Evolutionary conservation across 2,329 filamentous ascomycete species (phyloP), one percentile per base, ranked within the genome.

Genomic region (Alternaria sp.): DNA sequence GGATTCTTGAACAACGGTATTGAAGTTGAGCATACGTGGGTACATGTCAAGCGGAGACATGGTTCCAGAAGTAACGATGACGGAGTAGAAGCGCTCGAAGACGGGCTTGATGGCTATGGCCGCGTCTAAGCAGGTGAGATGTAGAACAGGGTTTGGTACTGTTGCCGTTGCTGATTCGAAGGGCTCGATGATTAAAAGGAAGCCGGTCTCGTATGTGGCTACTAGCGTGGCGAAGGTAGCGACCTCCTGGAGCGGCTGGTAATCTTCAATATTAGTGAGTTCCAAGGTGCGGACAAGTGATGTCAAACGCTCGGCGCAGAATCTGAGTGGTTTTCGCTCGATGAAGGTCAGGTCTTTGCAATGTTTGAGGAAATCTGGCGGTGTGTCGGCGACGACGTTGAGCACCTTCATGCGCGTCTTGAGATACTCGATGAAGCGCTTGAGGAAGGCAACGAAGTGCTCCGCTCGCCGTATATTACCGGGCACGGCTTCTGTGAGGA

Each of bases 1-100:
- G 0, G 96, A 99, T 79, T 99, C 94, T 77, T 98, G 94, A 4
- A 98, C 91, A 0, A 98, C 93, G 2, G 94, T 93, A 10, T 87
- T 86, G 81, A 99, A 99, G 57, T 93, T 91, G 25, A 99, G 89
- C 94, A 99, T 99, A 76, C 97, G 97, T 0, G 96, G 96, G 75
- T 99, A 99, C 91, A 99, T 99, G 78, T 99, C 96, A 4, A 99
- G 83, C 0, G 96, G 96, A 2, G 96, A 98, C 65, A 99, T 93
- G 2, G 96, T 99, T 67, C 96, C 96, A 0, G 96, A 98, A 0
- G 96, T 99, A 77, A 99, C 98, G 76, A 99, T 97, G 68, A 99
- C 96, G 1, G 96, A 98, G 79, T 93, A 94, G 80, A 99, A 99
- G 55, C 96, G 90, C 63, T 99, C 95, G 75, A 99, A 97, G 6